Base-by-base conservation (phyloP, 202 grass and related monocot species). In the Cymbopogon flexuosus region DNA sequence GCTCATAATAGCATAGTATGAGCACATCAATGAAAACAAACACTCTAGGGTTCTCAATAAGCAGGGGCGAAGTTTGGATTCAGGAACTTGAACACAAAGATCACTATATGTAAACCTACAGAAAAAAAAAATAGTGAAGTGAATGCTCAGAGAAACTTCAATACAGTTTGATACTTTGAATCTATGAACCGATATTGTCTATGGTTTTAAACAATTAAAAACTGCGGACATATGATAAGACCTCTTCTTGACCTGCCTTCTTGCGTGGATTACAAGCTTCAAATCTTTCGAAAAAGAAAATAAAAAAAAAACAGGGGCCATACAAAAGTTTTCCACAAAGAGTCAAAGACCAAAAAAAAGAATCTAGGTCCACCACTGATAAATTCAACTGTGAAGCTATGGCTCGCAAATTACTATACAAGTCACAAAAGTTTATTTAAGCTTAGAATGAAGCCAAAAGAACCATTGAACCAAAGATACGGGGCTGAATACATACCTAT, bases 81-180 rank as follows among this genome's bases (percentile, higher is more conserved):
- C 96, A 81, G 90, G 96, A 74, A 99, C 72, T 88, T 93, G 93
- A 87, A 81, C 89, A 83, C 96, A 99, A 59, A 99, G 84, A 90
- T 99, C 96, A 80, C 92, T 99, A 74, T 95, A 99, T 67, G 96
- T 99, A 84, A 99, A 91, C 89, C 96, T 98, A 90, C 59, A 85
- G 35, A 22, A 75, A 74, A 77, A 80, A 58, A 54, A 80, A 46
- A 73, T 0, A 52, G 45, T 76, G 6, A 65, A 61, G 37, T 41
- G 45, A 76, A 40, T 80, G 56, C 33, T 83, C 19, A 34, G 35
- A 70, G 57, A 65, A 80, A 77, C 9, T 76, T 49, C 10, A 70
- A 83, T 47, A 18, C 13, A 60, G 29, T 74, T 65, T 62, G 68
- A 16, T 58, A 58, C 54, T 23, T 58, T 58, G 54, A 19, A 49